Evolutionary conservation across 2,329 filamentous ascomycete species (phyloP), one percentile per base, ranked within the genome.

Genomic region (Alternaria infectoria): DNA sequence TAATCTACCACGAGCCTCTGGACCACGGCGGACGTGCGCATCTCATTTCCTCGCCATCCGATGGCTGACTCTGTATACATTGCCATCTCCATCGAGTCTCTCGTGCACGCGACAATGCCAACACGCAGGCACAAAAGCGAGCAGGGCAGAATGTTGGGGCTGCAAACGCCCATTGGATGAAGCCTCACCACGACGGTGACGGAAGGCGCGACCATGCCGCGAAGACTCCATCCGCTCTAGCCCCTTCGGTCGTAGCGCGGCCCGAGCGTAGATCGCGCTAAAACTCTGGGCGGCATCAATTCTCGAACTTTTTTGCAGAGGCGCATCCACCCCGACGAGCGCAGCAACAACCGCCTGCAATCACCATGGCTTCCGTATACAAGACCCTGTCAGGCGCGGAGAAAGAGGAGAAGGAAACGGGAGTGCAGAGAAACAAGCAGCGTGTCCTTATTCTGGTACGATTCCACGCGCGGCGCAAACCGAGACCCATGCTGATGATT

Each of bases 381-480:
- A 87, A 87, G 69, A 83, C 85, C 1, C 77, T 87, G 40, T 84
- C 83, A 7, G 82, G 81, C 54, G 68, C 75, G 5, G 78, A 80
- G 67, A 71, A 74, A 54, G 81, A 80, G 45, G 74, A 78, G 45
- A 77, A 76, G 64, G 73, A 74, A 10, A 69, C 76, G 13, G 74
- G 66, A 3, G 76, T 74, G 63, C 77, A 71, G 64, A 81, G 79
- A 67, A 85, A 83, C 71, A 78, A 80, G 64, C 84, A 86, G 71
- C 82, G 93, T 74, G 92, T 98, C 56, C 85, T 99, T 68, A 94
- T 98, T 75, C 86, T 99, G 72, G 77, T 78, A 69, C 49, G 28
- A 57, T 40, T 62, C 23, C 54, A 21, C 30, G 21, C 43, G 26
- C 45, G 54, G 49, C 49, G 46, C 36, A 59, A 59, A 43, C 15